Conservation (phyloP, 2,329 filamentous ascomycete genomes). For the Fusarium praegraminearum region DNA sequence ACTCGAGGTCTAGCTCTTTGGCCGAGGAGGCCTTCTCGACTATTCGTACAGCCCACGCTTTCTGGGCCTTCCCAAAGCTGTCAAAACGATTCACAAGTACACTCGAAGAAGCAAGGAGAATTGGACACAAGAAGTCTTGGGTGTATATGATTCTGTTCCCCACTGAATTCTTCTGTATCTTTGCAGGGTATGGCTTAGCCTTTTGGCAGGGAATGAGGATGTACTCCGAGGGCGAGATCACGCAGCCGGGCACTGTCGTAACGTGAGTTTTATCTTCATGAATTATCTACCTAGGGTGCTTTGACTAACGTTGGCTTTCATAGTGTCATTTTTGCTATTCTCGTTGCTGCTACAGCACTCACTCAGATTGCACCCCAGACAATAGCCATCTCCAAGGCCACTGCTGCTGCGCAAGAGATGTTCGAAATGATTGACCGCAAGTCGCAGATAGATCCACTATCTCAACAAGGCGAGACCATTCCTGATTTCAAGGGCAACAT, state of each 20-base stretch:
- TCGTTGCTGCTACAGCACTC: slow-evolving; percentile 60
- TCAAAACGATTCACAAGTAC: slow-evolving; percentile 57
- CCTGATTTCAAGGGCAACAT: slow-evolving; percentile 59
- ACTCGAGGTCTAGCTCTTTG: slow-evolving; percentile 57
- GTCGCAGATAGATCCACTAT: slow-evolving; percentile 59
- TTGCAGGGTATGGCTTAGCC: slow-evolving; percentile 60
- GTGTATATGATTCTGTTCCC: slow-evolving; percentile 59
- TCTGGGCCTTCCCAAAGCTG: slow-evolving; percentile 61
- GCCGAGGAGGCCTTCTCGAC: slow-evolving; percentile 64
- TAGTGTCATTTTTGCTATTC: slow-evolving; percentile 61
- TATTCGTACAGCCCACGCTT: slow-evolving; percentile 63
- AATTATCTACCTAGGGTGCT: rapidly evolving
- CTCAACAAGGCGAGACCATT: slow-evolving; percentile 50
- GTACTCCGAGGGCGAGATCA: slow-evolving; percentile 59
- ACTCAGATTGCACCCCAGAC: slow-evolving; percentile 62
- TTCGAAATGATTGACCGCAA: slow-evolving; percentile 62
- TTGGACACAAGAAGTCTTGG: slow-evolving; percentile 59
- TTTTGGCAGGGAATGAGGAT: slow-evolving; percentile 66
- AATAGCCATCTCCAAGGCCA: slow-evolving; percentile 60
- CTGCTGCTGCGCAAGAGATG: slow-evolving; percentile 60
- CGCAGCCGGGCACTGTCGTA: slow-evolving; percentile 59
- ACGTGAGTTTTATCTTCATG: slow-evolving; percentile 51
- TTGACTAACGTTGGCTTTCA: not conserved
- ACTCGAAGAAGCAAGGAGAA: slow-evolving; percentile 55
- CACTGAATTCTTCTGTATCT: slow-evolving; percentile 61